Conservation (phyloP, 805 yeast genomes). For the Monosporozyma servazzii region DNA sequence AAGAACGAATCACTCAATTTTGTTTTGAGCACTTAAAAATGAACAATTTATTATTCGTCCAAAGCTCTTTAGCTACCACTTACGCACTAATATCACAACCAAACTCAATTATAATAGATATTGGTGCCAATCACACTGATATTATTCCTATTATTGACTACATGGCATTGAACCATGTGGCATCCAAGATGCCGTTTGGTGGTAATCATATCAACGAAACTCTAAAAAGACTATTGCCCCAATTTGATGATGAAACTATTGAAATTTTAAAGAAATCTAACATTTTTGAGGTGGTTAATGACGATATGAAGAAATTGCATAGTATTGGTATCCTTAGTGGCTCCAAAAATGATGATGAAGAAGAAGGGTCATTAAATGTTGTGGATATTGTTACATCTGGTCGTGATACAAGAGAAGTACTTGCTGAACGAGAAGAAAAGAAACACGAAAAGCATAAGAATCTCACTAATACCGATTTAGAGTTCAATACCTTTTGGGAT, state of each 20-base stretch:
- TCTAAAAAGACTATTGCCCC: constrained; percentile 48
- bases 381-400: constrained; percentile 82
- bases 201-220: constrained; percentile 53
- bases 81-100: constrained; percentile 64
- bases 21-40: constrained; percentile 65
- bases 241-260: constrained; percentile 47
- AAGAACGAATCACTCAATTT: constrained; percentile 65
- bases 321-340: constrained; percentile 33
- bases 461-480: constrained; percentile 56
- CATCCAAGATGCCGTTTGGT: constrained; percentile 44
- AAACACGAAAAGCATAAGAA: constrained; percentile 28
- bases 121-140: constrained; percentile 70
- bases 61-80: constrained; percentile 57
- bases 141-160: constrained; percentile 73
- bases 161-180: constrained; percentile 49
- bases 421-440: constrained; percentile 52
- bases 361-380: constrained; percentile 73
- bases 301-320: constrained; percentile 50
- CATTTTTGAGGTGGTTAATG: constrained; percentile 71
- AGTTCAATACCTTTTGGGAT: constrained; percentile 63
- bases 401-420: constrained; percentile 53
- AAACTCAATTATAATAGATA: constrained; percentile 67
- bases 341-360: constrained; percentile 26
- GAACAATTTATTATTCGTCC: constrained; percentile 62
- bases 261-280: constrained; percentile 65